A percentile compares a stretch with the other conserved stretches of the same genome.
Conservation (phyloP, 805 yeast species). For the Monosporozyma unispora region DNA sequence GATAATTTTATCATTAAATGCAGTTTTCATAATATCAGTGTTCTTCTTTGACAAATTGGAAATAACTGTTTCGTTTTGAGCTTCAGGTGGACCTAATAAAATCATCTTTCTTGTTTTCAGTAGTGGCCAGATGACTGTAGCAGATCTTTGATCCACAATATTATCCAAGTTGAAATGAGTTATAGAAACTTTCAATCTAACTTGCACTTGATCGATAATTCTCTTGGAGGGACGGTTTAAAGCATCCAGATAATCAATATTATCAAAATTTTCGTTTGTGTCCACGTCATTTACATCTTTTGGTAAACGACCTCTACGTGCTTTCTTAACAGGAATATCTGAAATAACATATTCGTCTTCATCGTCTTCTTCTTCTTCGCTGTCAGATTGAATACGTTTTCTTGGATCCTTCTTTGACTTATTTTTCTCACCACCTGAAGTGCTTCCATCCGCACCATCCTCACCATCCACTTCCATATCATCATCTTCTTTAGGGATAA, state of each 20-base stretch:
- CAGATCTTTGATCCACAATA: constrained; percentile 72
- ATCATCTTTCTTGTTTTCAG: constrained; percentile 71
- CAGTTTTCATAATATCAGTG: constrained; percentile 28
- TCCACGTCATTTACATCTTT: constrained; percentile 28
- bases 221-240: constrained; percentile 44
- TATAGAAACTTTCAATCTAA: constrained; percentile 58
- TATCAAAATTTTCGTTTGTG: constrained; percentile 39
- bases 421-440: background rate
- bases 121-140: constrained; percentile 65
- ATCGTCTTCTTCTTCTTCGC: constrained; percentile 19
- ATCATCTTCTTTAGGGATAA: constrained; percentile 43
- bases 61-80: constrained; percentile 13
- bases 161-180: constrained; percentile 78
- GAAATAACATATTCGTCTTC: constrained; percentile 23
- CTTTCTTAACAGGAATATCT: constrained; percentile 12
- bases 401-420: background rate
- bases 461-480: constrained; percentile 7
- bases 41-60: constrained; percentile 16
- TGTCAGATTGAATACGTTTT: background rate
- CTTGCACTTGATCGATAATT: constrained; percentile 24
- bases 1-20: constrained; percentile 34
- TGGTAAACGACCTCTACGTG: constrained; percentile 8
- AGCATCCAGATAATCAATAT: constrained; percentile 42
- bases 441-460: background rate
- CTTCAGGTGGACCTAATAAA: constrained; percentile 25